Percentiles rank a stretch among this genome's conserved stretches.
These are phyloP conservation scores for Xylaria bambusicola DNA, from an alignment of 495 filamentous ascomycete genomes.

Conservation along the genomic window DNA sequence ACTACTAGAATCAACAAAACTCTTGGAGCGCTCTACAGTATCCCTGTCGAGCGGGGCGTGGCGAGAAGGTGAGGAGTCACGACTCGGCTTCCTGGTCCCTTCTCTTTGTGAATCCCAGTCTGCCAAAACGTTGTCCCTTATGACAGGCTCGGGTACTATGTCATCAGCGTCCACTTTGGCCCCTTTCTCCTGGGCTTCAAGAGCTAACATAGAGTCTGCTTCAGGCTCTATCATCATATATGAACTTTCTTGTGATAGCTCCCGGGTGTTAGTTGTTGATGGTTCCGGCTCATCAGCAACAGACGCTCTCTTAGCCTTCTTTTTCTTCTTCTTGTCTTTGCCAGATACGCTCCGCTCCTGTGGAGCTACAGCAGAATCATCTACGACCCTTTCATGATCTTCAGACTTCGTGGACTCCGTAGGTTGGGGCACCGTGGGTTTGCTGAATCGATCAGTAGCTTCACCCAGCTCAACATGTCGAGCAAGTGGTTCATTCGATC, in stretches of 20 bases:
- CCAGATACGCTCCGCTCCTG: conserved; percentile 18
- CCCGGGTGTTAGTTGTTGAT: conserved; percentile 12
- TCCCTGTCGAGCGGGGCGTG: conserved; percentile 2
- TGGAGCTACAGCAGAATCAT: conserved; percentile 30
- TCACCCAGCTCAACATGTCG: too few relatives aligned
- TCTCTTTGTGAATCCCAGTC: conserved; percentile 13
- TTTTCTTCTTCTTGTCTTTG: conserved; percentile 35
- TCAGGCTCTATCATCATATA: conserved; percentile 26
- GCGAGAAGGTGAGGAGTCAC: conserved; percentile 29
- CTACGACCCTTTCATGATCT: conserved; percentile 23
- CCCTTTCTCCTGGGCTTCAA: not conserved
- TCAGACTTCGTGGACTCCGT: not conserved
- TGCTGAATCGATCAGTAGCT: too few relatives aligned
- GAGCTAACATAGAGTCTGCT: conserved; percentile 3
- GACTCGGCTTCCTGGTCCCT: conserved; percentile 14
- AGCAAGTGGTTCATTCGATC: conserved; percentile 53
- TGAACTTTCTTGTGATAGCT: conserved; percentile 36
- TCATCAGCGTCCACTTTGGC: not conserved
- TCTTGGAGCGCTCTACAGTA: conserved; percentile 21
- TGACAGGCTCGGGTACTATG: conserved; percentile 2
- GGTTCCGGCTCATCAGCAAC: conserved; percentile 28
- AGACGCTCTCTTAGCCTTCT: conserved; percentile 33
- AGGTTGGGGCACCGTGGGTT: too few relatives aligned
- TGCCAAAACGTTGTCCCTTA: not conserved
- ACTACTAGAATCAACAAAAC: conserved; percentile 19